phyloP scores from a whole-genome alignment of 345 rosid genomes.

The Corchorus olitorius region DNA sequence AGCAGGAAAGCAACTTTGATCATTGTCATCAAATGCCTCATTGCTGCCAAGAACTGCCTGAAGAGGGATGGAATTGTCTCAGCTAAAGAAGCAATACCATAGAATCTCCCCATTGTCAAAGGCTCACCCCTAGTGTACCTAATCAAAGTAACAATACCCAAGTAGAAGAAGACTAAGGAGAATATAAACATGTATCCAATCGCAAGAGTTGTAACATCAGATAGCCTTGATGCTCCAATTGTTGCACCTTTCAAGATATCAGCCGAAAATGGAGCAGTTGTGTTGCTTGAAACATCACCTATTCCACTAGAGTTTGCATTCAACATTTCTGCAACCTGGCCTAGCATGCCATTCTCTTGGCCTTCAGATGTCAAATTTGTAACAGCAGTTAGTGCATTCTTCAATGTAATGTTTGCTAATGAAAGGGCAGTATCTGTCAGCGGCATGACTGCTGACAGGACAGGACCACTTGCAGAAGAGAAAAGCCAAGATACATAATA shows the following conservation, averaged over 20 bases:
- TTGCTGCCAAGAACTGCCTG: constrained; percentile 93
- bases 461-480: constrained; percentile 77
- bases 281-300: constrained; percentile 54
- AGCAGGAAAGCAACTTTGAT: constrained; percentile 97
- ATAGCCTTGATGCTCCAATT: constrained; percentile 73
- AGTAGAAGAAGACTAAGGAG: constrained; percentile 71
- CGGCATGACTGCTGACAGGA: constrained; percentile 63
- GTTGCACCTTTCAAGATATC: constrained; percentile 68
- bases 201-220: constrained; percentile 94
- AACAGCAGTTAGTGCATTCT: constrained; percentile 71
- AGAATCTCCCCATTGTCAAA: constrained; percentile 73
- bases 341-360: constrained; percentile 56
- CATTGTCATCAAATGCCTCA: constrained; percentile 99
- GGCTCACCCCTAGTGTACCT: constrained; percentile 98
- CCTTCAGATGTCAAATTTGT: constrained; percentile 76
- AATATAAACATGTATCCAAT: constrained; percentile 88
- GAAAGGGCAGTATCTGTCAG: constrained; percentile 68
- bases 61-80: constrained; percentile 88
- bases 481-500: constrained; percentile 77
- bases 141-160: constrained; percentile 76
- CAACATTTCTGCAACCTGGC: constrained; percentile 62
- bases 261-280: constrained; percentile 51
- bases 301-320: constrained; percentile 66
- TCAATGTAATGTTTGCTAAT: constrained; percentile 70
- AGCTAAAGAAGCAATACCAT: constrained; percentile 81